These are phyloP conservation scores for Penicillium sp. DNA, from an alignment of 2,329 filamentous ascomycete genomes.

Conservation along the genomic window DNA sequence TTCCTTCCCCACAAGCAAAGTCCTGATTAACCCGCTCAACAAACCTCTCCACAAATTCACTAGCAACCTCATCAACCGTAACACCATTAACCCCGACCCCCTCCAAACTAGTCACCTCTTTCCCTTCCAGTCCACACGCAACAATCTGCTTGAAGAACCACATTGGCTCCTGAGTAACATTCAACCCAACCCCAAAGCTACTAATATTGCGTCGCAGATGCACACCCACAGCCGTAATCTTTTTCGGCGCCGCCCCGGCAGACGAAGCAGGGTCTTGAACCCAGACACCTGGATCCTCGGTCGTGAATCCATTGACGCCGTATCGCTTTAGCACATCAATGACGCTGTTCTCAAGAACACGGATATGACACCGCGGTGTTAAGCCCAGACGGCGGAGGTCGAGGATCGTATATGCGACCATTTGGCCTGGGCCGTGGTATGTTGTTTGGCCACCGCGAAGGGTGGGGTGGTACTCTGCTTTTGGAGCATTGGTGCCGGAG, in stretches of 20 bases:
- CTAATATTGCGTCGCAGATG: slow-evolving; percentile 82
- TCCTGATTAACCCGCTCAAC: slow-evolving; percentile 39
- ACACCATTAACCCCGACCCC: slow-evolving; percentile 46
- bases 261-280: slow-evolving; percentile 34
- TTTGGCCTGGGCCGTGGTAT: slow-evolving; percentile 91
- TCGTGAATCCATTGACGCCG: slow-evolving; percentile 63
- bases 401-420: slow-evolving; percentile 90
- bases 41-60: slow-evolving; percentile 38
- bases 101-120: slow-evolving; percentile 72
- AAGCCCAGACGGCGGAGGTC: slow-evolving; percentile 71
- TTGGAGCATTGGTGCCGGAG: slow-evolving; percentile 28
- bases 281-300: slow-evolving; percentile 85
- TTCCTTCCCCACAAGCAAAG: slow-evolving; percentile 31
- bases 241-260: slow-evolving; percentile 42
- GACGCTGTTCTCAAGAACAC: slow-evolving; percentile 73
- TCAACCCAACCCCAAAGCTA: slow-evolving; percentile 77
- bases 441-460: slow-evolving; percentile 88
- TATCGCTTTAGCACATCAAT: slow-evolving; percentile 64
- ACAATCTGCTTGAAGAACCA: slow-evolving; percentile 73
- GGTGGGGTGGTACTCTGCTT: slow-evolving; percentile 66
- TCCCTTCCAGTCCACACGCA: slow-evolving; percentile 83
- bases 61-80: slow-evolving; percentile 40
- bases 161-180: slow-evolving; percentile 56
- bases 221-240: slow-evolving; percentile 91
- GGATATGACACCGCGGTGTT: slow-evolving; percentile 73